phyloP scores from a whole-genome alignment of 768 basidiomycete genomes.

The Tylopilus cervinicoccineus region DNA sequence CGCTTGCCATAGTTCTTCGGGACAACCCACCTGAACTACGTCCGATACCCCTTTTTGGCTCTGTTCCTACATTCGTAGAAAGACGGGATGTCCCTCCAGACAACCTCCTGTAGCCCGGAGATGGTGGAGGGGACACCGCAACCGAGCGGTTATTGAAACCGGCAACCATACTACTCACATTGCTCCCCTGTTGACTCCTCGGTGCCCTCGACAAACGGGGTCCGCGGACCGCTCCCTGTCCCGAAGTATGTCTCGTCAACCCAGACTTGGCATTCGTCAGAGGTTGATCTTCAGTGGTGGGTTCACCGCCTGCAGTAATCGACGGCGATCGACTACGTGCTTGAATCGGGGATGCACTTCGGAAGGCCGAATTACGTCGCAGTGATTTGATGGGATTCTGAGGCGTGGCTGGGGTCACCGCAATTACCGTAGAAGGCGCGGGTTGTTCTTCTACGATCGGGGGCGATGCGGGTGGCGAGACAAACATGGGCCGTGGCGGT shows the following conservation, averaged over 20 bases:
- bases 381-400: slow-evolving; percentile 47
- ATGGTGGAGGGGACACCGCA: slow-evolving; percentile 36
- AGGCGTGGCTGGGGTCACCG: slow-evolving; percentile 45
- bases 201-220: slow-evolving; percentile 49
- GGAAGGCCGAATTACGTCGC: slow-evolving; percentile 33
- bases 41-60: slow-evolving; percentile 40
- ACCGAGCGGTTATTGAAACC: slow-evolving; percentile 49
- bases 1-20: slow-evolving; percentile 77
- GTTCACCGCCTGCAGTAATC: slow-evolving; percentile 22
- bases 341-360: slow-evolving; percentile 31
- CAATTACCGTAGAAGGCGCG: slow-evolving; percentile 30
- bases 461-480: slow-evolving; percentile 24
- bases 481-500: slow-evolving; percentile 13
- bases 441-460: slow-evolving; percentile 21
- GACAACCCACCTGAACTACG: slow-evolving; percentile 48
- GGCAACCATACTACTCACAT: slow-evolving; percentile 53
- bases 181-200: slow-evolving; percentile 38
- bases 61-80: slow-evolving; percentile 5
- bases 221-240: slow-evolving; percentile 40
- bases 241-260: slow-evolving; percentile 48
- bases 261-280: slow-evolving; percentile 32
- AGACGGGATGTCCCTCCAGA: slow-evolving; percentile 34
- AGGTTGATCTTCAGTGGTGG: slow-evolving; percentile 30
- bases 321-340: slow-evolving; percentile 45
- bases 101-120: slow-evolving; percentile 42